Base-by-base conservation (phyloP, 352 stramenopile species). In the Phytophthora quininea region DNA sequence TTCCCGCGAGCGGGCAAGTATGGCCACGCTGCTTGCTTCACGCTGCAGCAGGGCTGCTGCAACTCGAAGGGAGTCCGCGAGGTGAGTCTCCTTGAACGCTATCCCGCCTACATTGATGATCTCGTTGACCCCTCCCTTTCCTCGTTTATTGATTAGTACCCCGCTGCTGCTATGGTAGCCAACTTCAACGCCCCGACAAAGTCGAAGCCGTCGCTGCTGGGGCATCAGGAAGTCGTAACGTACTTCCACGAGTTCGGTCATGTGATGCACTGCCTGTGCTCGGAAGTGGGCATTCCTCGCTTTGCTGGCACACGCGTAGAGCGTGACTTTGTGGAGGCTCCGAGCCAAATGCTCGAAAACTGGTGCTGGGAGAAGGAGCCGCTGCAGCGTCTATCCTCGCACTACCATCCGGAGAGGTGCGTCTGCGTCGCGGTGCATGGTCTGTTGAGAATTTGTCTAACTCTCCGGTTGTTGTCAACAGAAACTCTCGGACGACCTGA, bases 201-300 rank as follows among this genome's bases (percentile, higher is more conserved):
- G 67, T 84, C 73, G 48, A 91, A 91, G 77, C 87, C 87, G 51
- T 91, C 86, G 47, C 75, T 93, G 19, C 71, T 96, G 4, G 79
- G 77, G 63, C 89, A 97, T 71, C 74, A 87, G 58, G 90, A 97
- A 55, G 88, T 97, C 14, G 86, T 95, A 38, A 97, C 90, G 30
- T 94, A 92, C 68, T 97, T 96, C 65, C 89, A 97, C 64, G 90
- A 97, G 69, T 96, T 96, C 59, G 86, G 86, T 19, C 89, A 97
- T 69, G 89, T 97, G 55, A 95, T 97, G 86, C 89, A 97, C 73
- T 92, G 86, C 58, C 50, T 97, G 53, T 97, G 90, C 67, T 91
- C 81, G 9, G 87, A 97, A 68, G 72, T 88, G 47, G 67, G 87
- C 57, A 89, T 97, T 69, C 72, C 90, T 43, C 77, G 80, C 56